A percentile compares a stretch with the other conserved stretches of the same genome.
These are phyloP conservation scores for Plasmodium berghei DNA, from an alignment of 169 alveolate species.

Conservation along the genomic window DNA sequence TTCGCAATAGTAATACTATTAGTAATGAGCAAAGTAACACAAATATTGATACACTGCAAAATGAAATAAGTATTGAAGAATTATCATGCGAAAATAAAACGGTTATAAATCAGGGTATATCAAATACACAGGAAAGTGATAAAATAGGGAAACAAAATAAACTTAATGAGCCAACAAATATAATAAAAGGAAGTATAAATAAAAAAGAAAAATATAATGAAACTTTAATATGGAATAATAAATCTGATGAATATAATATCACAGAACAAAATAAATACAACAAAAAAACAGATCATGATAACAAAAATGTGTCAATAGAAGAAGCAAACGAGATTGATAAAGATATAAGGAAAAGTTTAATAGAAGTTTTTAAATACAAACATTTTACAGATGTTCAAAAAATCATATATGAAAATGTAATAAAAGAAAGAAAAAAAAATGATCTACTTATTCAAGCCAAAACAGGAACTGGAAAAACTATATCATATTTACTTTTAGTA, in stretches of 20 bases:
- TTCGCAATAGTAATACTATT: no score
- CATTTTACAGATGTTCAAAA: conserved; percentile 75
- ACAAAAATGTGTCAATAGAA: conserved; percentile 11
- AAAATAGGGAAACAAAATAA: no score
- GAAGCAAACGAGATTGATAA: conserved; percentile 39
- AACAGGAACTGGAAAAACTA: conserved; percentile 96
- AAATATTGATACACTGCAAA: no score
- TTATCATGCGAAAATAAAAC: no score
- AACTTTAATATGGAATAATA: neutral
- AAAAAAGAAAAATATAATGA: neutral
- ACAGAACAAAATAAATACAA: neutral
- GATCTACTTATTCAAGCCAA: conserved; percentile 94
- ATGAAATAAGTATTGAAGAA: no score
- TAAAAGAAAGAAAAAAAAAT: conserved; percentile 63
- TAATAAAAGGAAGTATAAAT: neutral
- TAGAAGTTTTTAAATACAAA: conserved; percentile 65
- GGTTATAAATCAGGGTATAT: no score
- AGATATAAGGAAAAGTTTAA: conserved; percentile 49
- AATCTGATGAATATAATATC: neutral
- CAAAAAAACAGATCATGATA: neutral
- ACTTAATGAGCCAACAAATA: no score
- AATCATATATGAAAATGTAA: conserved; percentile 57
- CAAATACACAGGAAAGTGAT: no score
- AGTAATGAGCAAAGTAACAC: no score
- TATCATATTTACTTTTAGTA: conserved; percentile 93